Percentiles rank a stretch among this genome's conserved stretches.
These are phyloP conservation scores for Knoxdaviesia capensis DNA, from an alignment of 2,329 filamentous ascomycete species.

Conservation along the genomic window DNA sequence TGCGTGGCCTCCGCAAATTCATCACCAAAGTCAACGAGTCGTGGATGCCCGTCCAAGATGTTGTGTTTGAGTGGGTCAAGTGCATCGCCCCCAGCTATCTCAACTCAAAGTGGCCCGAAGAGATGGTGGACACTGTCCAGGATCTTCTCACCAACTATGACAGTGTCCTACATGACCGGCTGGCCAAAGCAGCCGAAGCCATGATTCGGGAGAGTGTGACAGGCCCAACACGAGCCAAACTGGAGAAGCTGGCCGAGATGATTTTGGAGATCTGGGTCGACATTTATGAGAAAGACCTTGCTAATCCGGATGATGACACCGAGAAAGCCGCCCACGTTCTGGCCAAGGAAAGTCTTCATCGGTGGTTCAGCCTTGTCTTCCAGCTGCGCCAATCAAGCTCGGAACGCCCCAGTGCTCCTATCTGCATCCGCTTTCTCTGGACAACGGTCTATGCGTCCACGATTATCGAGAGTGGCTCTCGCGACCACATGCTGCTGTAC, in stretches of 20 bases:
- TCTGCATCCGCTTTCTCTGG: constrained; percentile 36
- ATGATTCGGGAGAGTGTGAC: background rate
- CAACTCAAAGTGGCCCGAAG: constrained; percentile 34
- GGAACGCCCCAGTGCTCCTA: constrained; percentile 13
- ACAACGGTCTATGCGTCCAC: constrained; percentile 32
- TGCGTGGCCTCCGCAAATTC: constrained; percentile 30
- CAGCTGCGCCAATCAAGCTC: constrained; percentile 19
- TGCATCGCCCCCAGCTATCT: constrained; percentile 29
- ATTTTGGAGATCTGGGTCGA: constrained; percentile 42
- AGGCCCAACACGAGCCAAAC: constrained; percentile 6
- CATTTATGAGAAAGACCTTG: constrained; percentile 32
- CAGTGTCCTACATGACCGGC: constrained; percentile 25
- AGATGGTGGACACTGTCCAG: constrained; percentile 33
- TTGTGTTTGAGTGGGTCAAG: constrained; percentile 37
- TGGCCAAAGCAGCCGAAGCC: constrained; percentile 14
- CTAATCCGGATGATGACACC: constrained; percentile 33
- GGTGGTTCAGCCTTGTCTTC: constrained; percentile 31
- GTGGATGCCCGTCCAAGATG: constrained; percentile 34
- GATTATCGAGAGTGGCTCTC: constrained; percentile 27
- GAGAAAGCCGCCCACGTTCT: constrained; percentile 26
- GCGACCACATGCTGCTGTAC: constrained; percentile 35
- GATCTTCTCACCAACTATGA: constrained; percentile 35
- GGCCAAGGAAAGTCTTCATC: constrained; percentile 25
- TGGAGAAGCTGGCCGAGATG: constrained; percentile 28
- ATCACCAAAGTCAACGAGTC: constrained; percentile 23